Percentiles rank a stretch among this genome's conserved stretches.
Conservation (phyloP, 1,284 basidiomycete species). For the Hortiboletus rubellus region DNA sequence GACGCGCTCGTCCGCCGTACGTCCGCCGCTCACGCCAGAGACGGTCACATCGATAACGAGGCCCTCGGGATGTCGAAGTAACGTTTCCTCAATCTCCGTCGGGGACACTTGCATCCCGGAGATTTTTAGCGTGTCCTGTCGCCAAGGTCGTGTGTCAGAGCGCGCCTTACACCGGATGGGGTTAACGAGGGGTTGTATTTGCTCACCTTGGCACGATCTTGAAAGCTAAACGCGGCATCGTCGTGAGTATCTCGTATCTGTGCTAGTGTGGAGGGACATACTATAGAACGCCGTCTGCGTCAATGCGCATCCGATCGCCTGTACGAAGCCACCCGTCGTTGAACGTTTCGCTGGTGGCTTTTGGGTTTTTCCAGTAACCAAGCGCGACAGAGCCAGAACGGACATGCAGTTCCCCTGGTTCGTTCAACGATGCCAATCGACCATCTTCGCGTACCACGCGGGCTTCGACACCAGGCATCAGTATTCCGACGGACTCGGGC, state of each 20-base stretch:
- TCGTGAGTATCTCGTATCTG: neutral
- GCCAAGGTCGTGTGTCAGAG: conserved; percentile 5
- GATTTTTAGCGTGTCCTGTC: conserved; percentile 70
- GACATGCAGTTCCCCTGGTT: conserved; percentile 67
- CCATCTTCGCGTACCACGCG: conserved; percentile 63
- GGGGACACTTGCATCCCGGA: conserved; percentile 76
- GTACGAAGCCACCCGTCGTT: conserved; percentile 69
- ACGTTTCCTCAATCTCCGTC: conserved; percentile 64
- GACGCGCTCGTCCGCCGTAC: conserved; percentile 64
- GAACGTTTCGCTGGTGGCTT: conserved; percentile 66
- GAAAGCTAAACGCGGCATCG: conserved; percentile 14
- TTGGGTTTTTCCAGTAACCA: conserved; percentile 71
- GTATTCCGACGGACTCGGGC: conserved; percentile 54
- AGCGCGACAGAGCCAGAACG: conserved; percentile 53
- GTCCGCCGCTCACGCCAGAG: conserved; percentile 67
- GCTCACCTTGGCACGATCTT: conserved; percentile 34
- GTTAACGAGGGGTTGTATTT: too few species aligned
- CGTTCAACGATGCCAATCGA: conserved; percentile 50
- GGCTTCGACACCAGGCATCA: conserved; percentile 63
- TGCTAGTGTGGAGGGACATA: conserved; percentile 37
- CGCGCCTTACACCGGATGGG: too few species aligned
- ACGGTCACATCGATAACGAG: conserved; percentile 64
- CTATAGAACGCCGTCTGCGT: conserved; percentile 63
- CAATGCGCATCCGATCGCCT: conserved; percentile 65
- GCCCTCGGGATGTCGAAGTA: conserved; percentile 56